Percentiles rank a stretch among this genome's conserved stretches.
These are phyloP conservation scores for Aureobasidium sp. DNA, from an alignment of 2,329 filamentous ascomycete genomes.

Conservation along the genomic window DNA sequence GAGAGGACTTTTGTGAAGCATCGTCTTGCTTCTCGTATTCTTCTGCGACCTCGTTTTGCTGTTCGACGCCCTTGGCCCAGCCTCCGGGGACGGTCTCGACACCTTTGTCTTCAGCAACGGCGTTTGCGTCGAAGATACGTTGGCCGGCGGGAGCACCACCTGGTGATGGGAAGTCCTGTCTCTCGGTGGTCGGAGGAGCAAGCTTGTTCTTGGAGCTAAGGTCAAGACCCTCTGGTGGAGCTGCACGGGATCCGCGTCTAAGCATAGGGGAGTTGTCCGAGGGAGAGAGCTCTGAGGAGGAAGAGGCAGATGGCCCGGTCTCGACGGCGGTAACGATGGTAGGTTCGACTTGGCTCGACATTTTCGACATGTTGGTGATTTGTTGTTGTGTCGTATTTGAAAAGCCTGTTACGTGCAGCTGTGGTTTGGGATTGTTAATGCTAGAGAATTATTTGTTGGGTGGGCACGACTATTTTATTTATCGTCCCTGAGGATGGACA, in stretches of 20 bases:
- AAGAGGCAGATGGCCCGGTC: not conserved
- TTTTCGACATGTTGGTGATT: conserved; percentile 2
- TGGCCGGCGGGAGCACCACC: conserved; percentile 12
- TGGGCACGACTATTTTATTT: not conserved
- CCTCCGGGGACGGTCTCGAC: conserved; percentile 8
- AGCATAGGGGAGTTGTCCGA: not conserved
- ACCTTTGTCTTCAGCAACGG: conserved; percentile 12
- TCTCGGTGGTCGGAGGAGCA: not conserved
- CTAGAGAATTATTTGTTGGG: not conserved
- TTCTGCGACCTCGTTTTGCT: conserved; percentile 3
- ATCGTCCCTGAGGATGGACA: not conserved
- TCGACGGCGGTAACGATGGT: conserved; percentile 1
- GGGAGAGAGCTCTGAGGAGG: not conserved
- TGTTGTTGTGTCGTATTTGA: not conserved
- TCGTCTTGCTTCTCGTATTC: conserved; percentile 10
- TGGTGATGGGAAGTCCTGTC: conserved; percentile 14
- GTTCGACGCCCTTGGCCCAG: not conserved
- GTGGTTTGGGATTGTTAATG: not conserved
- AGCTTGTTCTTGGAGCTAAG: not conserved
- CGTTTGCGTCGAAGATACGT: conserved; percentile 15
- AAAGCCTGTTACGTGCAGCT: not conserved
- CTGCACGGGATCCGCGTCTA: not conserved
- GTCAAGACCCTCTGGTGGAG: not conserved
- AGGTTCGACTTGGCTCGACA: conserved; percentile 7
- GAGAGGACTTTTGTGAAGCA: not conserved